Evolutionary conservation across 495 filamentous ascomycete species (phyloP), one percentile per base, ranked within the genome.

Genomic region (Penicillium lividum): DNA sequence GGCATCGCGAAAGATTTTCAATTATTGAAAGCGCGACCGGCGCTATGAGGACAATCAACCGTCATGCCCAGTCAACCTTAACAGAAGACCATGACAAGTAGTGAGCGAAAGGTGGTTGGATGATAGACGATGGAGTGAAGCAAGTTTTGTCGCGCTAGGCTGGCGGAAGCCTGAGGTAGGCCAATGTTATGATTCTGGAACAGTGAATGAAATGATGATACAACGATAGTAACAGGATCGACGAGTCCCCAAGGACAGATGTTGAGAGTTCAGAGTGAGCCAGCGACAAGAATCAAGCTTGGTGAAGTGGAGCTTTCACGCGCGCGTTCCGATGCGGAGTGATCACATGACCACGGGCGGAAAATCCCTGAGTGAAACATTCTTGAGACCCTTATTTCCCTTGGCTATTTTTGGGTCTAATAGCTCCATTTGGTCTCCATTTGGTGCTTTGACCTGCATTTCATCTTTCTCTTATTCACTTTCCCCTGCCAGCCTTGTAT

Each of bases 1-100:
- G 77, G 77, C 77, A 80, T 80, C 62, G 65, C 68, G 70, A 67
- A 68, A 60, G 56, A 64, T 68, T 61, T 70, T 75, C 68, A 76
- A 65, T 74, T 62, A 65, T 68, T 62, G 63, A 71, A 66, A 71
- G 75, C 75, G 75, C 74, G 62, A 61, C 62, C 61, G 70, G 75
- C 75, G 74, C 74, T 69, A 60, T 47, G 58, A 57, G 59, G 57
- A 72, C 57, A 64, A 72, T 69, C 72, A 60, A 76, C 65, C 73
- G 64, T 76, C 75, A 78, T 78, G 66, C 73, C 75, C 64, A 60
- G 58, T 40, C 66, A 71, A 56, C 52, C 59, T 61, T 60, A 55
- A 59, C 27, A 63, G 60, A 48, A 59, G 57, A 49, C 31, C 46
- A 55, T 52, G 36, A 46, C 40, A 40, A 22, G 57, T 18, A 28